These are phyloP conservation scores for Protomyces lactucae-debilis DNA, from an alignment of 1,139 yeast species.

Conservation along the genomic window DNA sequence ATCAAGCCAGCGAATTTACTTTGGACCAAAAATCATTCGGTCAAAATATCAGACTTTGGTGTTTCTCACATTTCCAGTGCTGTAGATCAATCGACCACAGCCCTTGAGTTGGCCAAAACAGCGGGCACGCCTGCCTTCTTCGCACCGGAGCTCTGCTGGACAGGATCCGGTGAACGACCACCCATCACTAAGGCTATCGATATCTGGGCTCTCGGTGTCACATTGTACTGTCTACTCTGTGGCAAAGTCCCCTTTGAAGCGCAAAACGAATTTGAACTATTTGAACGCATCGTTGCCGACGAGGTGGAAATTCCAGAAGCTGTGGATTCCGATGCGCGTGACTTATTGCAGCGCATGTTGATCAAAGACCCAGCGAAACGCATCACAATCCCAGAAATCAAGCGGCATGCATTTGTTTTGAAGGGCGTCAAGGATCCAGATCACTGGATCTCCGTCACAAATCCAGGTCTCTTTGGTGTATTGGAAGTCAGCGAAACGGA, in stretches of 20 bases:
- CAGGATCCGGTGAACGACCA: conserved; percentile 41
- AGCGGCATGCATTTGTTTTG: conserved; percentile 70
- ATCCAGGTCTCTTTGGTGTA: conserved; percentile 38
- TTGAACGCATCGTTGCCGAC: conserved; percentile 71
- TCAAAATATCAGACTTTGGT: conserved; percentile 94
- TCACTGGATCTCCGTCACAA: conserved; percentile 33
- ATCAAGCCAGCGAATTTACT: conserved; percentile 93
- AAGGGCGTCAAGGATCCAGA: conserved; percentile 50
- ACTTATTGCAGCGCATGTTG: conserved; percentile 58
- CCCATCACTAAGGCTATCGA: conserved; percentile 73
- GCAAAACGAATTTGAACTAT: conserved; percentile 77
- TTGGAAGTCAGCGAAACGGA: conserved; percentile 66
- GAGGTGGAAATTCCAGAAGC: conserved; percentile 55
- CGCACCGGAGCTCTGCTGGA: conserved; percentile 69
- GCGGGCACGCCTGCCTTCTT: conserved; percentile 89
- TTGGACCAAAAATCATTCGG: conserved; percentile 64
- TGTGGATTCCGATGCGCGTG: conserved; percentile 48
- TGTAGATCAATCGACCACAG: conserved; percentile 47
- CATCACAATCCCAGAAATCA: conserved; percentile 66
- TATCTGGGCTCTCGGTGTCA: conserved; percentile 95
- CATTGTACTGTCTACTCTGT: conserved; percentile 78
- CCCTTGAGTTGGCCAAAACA: conserved; percentile 78
- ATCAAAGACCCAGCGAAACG: conserved; percentile 68
- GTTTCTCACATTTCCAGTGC: conserved; percentile 72
- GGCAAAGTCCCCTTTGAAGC: conserved; percentile 91